These are phyloP conservation scores for Penicillium psychrosexuale DNA, from an alignment of 2,329 filamentous ascomycete genomes.

Conservation along the genomic window DNA sequence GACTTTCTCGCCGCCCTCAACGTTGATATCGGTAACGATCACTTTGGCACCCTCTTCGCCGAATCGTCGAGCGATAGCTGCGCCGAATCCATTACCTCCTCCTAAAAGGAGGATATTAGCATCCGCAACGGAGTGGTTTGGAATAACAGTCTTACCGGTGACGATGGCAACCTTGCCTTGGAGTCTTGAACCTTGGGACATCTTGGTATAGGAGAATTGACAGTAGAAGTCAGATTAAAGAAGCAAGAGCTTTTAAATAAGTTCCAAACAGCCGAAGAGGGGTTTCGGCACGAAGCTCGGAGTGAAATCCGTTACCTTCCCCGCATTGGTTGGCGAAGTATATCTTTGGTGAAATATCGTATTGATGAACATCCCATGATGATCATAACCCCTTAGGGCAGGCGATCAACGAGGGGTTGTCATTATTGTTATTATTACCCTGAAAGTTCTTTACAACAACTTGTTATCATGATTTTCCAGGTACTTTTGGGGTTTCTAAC, in stretches of 20 bases:
- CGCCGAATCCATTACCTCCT: conserved; percentile 44
- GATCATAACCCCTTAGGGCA: neutral
- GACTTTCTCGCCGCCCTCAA: conserved; percentile 32
- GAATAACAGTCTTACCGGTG: conserved; percentile 35
- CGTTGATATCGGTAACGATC: conserved; percentile 43
- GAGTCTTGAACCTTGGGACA: conserved; percentile 31
- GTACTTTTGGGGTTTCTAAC: neutral
- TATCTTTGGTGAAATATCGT: neutral
- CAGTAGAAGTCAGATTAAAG: neutral
- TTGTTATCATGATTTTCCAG: neutral
- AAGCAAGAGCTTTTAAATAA: neutral
- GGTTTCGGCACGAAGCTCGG: conserved; percentile 13
- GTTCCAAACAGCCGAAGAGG: conserved; percentile 10
- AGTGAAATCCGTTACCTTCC: conserved; percentile 18
- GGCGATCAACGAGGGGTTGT: neutral
- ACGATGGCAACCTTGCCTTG: conserved; percentile 47
- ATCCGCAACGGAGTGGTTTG: neutral
- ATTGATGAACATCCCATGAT: neutral
- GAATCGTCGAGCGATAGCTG: conserved; percentile 41
- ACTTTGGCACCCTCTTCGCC: conserved; percentile 43
- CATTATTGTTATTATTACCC: too few relatives aligned
- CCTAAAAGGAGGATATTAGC: conserved; percentile 20
- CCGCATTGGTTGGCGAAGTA: conserved; percentile 8
- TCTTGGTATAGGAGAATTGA: conserved; percentile 3
- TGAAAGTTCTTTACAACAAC: too few relatives aligned